Conservation (phyloP, 805 yeast species). For the Tetrapisispora taiwanensis region DNA sequence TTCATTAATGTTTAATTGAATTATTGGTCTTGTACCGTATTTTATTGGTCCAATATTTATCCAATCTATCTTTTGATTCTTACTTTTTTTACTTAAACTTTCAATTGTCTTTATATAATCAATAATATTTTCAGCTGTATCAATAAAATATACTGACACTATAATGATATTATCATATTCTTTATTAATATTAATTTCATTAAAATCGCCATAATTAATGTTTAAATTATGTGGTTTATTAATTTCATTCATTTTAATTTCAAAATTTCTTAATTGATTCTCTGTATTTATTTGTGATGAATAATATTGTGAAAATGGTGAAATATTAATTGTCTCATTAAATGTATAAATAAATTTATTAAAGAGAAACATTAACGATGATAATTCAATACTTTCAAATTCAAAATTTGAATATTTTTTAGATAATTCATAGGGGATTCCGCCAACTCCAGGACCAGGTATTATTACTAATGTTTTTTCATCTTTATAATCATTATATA, state of each 20-base stretch:
- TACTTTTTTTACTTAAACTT: slow-evolving; percentile 23
- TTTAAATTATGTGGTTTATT: slow-evolving; percentile 39
- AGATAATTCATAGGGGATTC: slow-evolving; percentile 57
- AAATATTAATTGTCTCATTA: slow-evolving; percentile 17
- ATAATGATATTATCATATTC: slow-evolving; percentile 41
- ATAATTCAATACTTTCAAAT: slow-evolving; percentile 69
- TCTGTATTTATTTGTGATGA: slow-evolving; percentile 47
- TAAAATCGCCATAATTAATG: slow-evolving; percentile 54
- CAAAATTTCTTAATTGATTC: slow-evolving; percentile 42
- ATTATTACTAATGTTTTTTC: slow-evolving; percentile 47
- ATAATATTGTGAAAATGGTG: slow-evolving; percentile 54
- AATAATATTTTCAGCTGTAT: slow-evolving; percentile 82
- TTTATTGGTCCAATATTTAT: slow-evolving; percentile 86
- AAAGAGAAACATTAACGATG: slow-evolving; percentile 65
- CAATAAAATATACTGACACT: slow-evolving; percentile 70
- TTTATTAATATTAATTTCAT: slow-evolving; percentile 34
- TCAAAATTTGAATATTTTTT: slow-evolving; percentile 30
- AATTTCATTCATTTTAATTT: slow-evolving; percentile 14
- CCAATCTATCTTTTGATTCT: slow-evolving; percentile 52
- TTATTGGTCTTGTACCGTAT: slow-evolving; percentile 76
- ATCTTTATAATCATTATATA: slow-evolving; percentile 10
- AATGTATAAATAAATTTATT: slow-evolving; percentile 44
- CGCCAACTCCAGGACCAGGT: slow-evolving; percentile 86
- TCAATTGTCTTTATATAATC: slow-evolving; percentile 63
- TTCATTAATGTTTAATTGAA: slow-evolving; percentile 69